Conservation (phyloP, 768 basidiomycete genomes). For the Tulasnella sp. region DNA sequence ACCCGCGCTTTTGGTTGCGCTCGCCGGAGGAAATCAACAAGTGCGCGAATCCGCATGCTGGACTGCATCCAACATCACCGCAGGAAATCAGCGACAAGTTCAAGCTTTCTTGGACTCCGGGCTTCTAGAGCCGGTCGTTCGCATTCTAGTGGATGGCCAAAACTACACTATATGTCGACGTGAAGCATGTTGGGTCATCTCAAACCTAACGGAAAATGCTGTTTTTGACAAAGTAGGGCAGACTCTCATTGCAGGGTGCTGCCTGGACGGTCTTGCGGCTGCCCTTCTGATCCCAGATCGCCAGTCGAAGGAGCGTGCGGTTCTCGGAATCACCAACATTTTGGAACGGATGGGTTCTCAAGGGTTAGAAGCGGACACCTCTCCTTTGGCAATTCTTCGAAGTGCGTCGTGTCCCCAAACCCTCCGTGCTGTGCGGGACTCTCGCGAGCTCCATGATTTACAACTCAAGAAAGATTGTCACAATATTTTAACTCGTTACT, state of each 20-base stretch:
- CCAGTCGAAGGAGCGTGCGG: background rate
- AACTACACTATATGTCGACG: background rate
- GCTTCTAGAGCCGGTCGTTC: background rate
- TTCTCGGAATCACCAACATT: background rate
- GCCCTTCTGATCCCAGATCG: background rate
- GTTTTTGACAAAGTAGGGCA: background rate
- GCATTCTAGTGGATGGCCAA: background rate
- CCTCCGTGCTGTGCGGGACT: background rate
- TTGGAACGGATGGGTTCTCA: background rate
- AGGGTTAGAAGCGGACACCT: background rate
- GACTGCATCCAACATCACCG: background rate
- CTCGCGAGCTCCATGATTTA: background rate
- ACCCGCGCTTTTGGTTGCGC: background rate
- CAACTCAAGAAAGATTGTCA: background rate
- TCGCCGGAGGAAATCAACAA: background rate
- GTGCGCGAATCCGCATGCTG: background rate
- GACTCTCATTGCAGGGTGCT: background rate
- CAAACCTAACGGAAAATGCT: background rate
- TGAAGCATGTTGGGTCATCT: background rate
- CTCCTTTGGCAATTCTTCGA: background rate
- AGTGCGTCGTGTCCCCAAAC: background rate
- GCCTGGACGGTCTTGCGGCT: background rate
- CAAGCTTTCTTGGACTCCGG: background rate
- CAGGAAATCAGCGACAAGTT: background rate
- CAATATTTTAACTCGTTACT: background rate